These are phyloP conservation scores for Hyaloscypha finlandica DNA, from an alignment of 495 filamentous ascomycete genomes.

Conservation along the genomic window DNA sequence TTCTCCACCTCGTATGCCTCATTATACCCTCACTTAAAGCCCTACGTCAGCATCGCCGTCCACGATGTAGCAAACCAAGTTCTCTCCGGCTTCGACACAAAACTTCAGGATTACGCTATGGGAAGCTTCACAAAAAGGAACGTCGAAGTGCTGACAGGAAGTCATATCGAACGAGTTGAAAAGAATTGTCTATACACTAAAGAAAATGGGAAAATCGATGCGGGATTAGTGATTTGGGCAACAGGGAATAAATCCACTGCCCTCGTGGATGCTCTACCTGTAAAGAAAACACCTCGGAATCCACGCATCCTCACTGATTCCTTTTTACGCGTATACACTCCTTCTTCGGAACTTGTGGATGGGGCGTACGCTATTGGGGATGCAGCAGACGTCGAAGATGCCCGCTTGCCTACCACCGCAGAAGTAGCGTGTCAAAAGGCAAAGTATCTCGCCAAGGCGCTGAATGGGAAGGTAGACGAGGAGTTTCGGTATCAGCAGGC, in stretches of 20 bases:
- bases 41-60: constrained; percentile 32
- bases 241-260: constrained; percentile 35
- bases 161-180: constrained; percentile 34
- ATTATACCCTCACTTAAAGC: constrained; percentile 36
- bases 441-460: constrained; percentile 62
- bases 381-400: constrained; percentile 59
- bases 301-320: constrained; percentile 37
- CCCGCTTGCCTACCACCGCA: constrained; percentile 72
- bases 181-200: constrained; percentile 31
- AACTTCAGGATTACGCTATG: constrained; percentile 36
- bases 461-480: constrained; percentile 5
- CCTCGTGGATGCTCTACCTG: constrained; percentile 31
- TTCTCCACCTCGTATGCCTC: neutral
- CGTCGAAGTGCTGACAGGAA: constrained; percentile 33
- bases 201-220: constrained; percentile 32
- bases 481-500: constrained; percentile 17
- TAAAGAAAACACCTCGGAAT: constrained; percentile 32
- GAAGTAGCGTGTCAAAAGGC: constrained; percentile 86
- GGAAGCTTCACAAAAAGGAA: constrained; percentile 26
- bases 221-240: constrained; percentile 39
- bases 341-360: constrained; percentile 24
- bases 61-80: constrained; percentile 37
- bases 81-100: constrained; percentile 34
- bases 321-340: constrained; percentile 29
- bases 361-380: constrained; percentile 82